These are phyloP conservation scores for Cardiosporidium cionae DNA, from an alignment of 169 alveolate genomes.

Conservation along the genomic window DNA sequence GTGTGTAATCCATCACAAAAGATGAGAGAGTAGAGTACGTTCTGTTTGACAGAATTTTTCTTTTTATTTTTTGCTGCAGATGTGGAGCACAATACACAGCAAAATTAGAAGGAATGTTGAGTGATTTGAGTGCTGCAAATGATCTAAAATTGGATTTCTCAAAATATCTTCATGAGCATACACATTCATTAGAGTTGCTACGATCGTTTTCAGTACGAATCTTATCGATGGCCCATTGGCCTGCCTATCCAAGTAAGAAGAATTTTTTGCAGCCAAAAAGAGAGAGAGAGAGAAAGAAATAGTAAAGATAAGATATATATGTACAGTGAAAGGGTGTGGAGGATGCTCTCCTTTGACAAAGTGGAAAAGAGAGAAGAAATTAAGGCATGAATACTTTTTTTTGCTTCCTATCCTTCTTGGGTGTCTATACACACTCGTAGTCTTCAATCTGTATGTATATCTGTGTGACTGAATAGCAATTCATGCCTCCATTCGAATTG, in stretches of 20 bases:
- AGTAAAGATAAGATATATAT: not conserved
- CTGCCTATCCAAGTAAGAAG: constrained; percentile 45
- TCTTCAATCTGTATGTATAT: too few relatives aligned
- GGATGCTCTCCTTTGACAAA: not conserved
- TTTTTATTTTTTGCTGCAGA: too few relatives aligned
- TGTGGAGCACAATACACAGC: constrained; percentile 77
- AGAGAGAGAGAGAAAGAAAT: not conserved
- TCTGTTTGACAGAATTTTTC: too few relatives aligned
- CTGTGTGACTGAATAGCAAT: too few relatives aligned
- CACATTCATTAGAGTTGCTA: not conserved
- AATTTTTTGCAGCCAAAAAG: not conserved
- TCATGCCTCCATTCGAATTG: too few relatives aligned
- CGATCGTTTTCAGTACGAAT: constrained; percentile 36
- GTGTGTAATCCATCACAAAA: too few relatives aligned
- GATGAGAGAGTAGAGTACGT: too few relatives aligned
- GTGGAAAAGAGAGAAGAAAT: too few relatives aligned
- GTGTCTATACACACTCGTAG: too few relatives aligned
- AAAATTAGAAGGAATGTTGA: constrained; percentile 76
- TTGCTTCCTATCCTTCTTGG: too few relatives aligned
- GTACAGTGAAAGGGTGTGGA: not conserved
- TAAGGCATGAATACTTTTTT: too few relatives aligned
- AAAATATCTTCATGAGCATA: constrained; percentile 11
- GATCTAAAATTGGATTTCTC: constrained; percentile 35
- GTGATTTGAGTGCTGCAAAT: constrained; percentile 47
- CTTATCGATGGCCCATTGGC: constrained; percentile 75